Conservation (phyloP, 805 yeast species). For the Saccharomycopsis vini region DNA sequence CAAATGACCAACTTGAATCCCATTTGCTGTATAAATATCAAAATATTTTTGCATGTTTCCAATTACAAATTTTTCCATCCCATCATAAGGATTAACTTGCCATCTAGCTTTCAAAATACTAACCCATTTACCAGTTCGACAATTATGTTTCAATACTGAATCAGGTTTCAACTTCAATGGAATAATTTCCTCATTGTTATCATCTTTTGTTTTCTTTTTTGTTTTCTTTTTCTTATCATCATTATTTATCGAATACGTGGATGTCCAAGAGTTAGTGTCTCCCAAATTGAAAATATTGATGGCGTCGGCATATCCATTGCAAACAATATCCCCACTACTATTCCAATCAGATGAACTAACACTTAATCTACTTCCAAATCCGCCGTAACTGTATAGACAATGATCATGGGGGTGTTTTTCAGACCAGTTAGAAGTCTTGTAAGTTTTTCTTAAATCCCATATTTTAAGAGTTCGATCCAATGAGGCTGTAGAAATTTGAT, state of each 20-base stretch:
- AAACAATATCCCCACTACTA: constrained; percentile 56
- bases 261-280: constrained; percentile 12
- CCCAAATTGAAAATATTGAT: constrained; percentile 60
- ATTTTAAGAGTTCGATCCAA: constrained; percentile 75
- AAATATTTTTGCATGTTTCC: constrained; percentile 88
- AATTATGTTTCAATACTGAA: constrained; percentile 69
- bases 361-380: constrained; percentile 65
- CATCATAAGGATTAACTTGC: constrained; percentile 67
- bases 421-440: constrained; percentile 41
- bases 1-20: constrained; percentile 71
- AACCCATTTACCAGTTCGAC: constrained; percentile 97
- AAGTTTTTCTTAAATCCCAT: constrained; percentile 72
- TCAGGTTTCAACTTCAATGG: constrained; percentile 44
- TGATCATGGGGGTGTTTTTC: constrained; percentile 35
- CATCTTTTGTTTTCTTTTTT: constrained; percentile 6
- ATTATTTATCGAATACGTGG: no score
- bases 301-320: constrained; percentile 90
- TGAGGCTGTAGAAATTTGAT: constrained; percentile 80
- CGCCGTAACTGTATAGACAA: constrained; percentile 27
- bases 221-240: background rate
- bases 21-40: constrained; percentile 73
- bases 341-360: constrained; percentile 84
- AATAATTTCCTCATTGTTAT: constrained; percentile 18
- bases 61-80: constrained; percentile 74
- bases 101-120: constrained; percentile 82